These are phyloP conservation scores for Lipomyces oligophaga DNA, from an alignment of 805 yeast genomes.

Conservation along the genomic window DNA sequence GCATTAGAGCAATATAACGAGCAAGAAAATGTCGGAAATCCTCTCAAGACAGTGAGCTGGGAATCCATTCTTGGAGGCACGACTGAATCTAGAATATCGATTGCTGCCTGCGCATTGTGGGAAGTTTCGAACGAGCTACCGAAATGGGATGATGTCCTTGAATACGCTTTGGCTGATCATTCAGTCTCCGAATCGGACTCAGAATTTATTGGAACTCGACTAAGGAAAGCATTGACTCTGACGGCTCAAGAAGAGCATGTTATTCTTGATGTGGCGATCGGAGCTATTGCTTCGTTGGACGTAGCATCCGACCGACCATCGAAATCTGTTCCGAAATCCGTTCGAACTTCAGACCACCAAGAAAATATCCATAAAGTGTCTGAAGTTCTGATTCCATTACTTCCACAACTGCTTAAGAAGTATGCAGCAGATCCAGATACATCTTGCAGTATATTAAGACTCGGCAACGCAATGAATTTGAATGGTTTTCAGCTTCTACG, in stretches of 20 bases:
- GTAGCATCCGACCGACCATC: not conserved
- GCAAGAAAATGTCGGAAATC: slow-evolving; percentile 9
- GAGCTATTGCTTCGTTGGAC: slow-evolving; percentile 15
- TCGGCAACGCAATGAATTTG: slow-evolving; percentile 29
- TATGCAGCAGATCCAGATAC: slow-evolving; percentile 30
- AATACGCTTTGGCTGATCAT: slow-evolving; percentile 18
- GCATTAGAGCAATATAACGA: slow-evolving; percentile 13
- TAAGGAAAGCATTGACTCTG: slow-evolving; percentile 7
- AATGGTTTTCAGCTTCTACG: slow-evolving; percentile 26
- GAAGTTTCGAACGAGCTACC: slow-evolving; percentile 7
- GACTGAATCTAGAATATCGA: slow-evolving; percentile 21
- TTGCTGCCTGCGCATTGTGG: slow-evolving; percentile 24
- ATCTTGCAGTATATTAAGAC: slow-evolving; percentile 27
- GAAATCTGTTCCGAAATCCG: not conserved
- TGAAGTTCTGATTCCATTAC: slow-evolving; percentile 20
- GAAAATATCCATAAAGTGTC: slow-evolving; percentile 4
- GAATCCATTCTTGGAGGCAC: slow-evolving; percentile 6
- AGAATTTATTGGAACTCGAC: slow-evolving; percentile 5
- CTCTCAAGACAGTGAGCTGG: slow-evolving; percentile 6
- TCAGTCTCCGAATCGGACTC: slow-evolving; percentile 8
- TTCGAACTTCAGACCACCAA: slow-evolving; percentile 5
- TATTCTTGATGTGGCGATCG: slow-evolving; percentile 18
- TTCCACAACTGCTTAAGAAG: slow-evolving; percentile 31
- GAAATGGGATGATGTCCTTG: slow-evolving; percentile 13
- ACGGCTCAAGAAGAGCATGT: slow-evolving; percentile 15